These are phyloP conservation scores for Fusarium napiforme DNA, from an alignment of 2,329 filamentous ascomycete genomes.

Conservation along the genomic window DNA sequence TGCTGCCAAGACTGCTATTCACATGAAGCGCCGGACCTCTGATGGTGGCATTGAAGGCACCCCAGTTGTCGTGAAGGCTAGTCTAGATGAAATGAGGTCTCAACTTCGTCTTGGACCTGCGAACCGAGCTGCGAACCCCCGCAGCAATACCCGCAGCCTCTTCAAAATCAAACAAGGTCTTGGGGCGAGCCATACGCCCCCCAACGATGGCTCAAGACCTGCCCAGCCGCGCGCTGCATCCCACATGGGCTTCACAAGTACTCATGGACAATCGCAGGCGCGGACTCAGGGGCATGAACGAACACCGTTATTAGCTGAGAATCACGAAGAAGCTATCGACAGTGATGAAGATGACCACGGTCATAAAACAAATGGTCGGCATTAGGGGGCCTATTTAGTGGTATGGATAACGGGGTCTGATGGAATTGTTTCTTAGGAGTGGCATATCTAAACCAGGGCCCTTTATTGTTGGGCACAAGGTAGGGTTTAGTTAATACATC, in stretches of 20 bases:
- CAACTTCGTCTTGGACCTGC: constrained; percentile 75
- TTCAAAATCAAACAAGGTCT: constrained; percentile 72
- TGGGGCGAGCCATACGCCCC: constrained; percentile 14
- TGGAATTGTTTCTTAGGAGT: neutral
- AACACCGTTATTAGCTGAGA: constrained; percentile 46
- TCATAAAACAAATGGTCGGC: constrained; percentile 39
- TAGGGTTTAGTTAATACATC: neutral
- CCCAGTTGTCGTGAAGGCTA: constrained; percentile 67
- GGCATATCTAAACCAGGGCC: neutral
- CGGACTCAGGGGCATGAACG: constrained; percentile 40
- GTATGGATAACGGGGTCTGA: constrained; percentile 7
- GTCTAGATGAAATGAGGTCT: constrained; percentile 70
- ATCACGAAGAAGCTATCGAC: constrained; percentile 35
- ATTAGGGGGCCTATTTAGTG: constrained; percentile 2
- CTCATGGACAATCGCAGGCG: neutral
- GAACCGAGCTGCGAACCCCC: constrained; percentile 72
- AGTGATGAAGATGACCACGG: constrained; percentile 21
- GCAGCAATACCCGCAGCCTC: constrained; percentile 67
- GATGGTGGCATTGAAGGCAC: constrained; percentile 62
- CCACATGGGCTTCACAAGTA: constrained; percentile 35
- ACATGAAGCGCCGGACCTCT: constrained; percentile 69
- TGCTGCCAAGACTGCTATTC: constrained; percentile 64
- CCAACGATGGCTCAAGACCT: constrained; percentile 26
- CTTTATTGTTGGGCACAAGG: neutral
- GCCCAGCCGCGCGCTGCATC: constrained; percentile 38